A percentile compares a stretch with the other conserved stretches of the same genome.
Evolutionary conservation across 768 basidiomycete species (phyloP).

Genomic region (Leccinum imitatum): DNA sequence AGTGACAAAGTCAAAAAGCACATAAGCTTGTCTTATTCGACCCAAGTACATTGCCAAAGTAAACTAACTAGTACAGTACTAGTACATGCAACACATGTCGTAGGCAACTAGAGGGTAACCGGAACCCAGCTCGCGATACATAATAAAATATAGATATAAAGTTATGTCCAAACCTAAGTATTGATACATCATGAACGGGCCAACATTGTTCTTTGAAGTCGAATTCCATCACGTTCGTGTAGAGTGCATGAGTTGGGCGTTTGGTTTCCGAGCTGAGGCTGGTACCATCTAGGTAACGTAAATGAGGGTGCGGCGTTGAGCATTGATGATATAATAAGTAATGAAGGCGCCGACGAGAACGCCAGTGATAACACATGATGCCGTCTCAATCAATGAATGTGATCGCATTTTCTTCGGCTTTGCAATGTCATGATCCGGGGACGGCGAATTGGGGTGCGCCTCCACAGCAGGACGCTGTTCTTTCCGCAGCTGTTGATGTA

Average conservation of each 20-base stretch:
- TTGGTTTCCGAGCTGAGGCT: not conserved
- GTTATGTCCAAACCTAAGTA: slow-evolving; percentile 16
- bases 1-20: not conserved
- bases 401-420: slow-evolving; percentile 21
- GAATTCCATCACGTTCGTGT: not conserved
- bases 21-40: not conserved
- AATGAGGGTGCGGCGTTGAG: slow-evolving; percentile 47
- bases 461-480: slow-evolving; percentile 16
- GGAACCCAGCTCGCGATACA: slow-evolving; percentile 12
- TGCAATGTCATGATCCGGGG: slow-evolving; percentile 3
- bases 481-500: slow-evolving; percentile 24
- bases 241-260: not conserved
- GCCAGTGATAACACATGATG: slow-evolving; percentile 53
- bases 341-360: slow-evolving; percentile 60
- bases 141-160: slow-evolving; percentile 32
- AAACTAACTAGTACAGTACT: not conserved
- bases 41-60: slow-evolving; percentile 1
- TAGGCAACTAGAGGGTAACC: slow-evolving; percentile 3
- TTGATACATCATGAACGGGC: slow-evolving; percentile 19
- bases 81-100: not conserved
- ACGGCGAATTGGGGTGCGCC: slow-evolving; percentile 11
- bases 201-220: slow-evolving; percentile 3
- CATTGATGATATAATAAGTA: slow-evolving; percentile 49
- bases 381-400: slow-evolving; percentile 33
- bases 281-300: slow-evolving; percentile 31